Evolutionary conservation across 495 filamentous ascomycete genomes (phyloP), one percentile per base, ranked within the genome.

Genomic region (Podospora sp.): DNA sequence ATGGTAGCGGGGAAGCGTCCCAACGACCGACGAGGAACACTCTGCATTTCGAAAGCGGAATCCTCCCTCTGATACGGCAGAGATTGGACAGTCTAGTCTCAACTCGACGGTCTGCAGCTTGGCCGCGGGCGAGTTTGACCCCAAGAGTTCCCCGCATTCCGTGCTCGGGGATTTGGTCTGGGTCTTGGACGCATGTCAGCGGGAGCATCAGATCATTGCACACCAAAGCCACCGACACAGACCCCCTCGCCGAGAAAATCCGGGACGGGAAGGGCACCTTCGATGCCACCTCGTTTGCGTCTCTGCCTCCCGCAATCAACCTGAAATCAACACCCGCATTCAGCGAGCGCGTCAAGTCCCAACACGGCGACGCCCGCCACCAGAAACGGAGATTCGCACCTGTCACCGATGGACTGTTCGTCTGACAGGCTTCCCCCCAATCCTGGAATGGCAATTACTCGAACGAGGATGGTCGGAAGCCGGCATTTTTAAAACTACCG

Each of bases 131-230:
- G 40, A 46, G 40, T 4, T 46, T 46, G 40, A 46, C 40, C 12
- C 40, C 40, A 55, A 26, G n/a, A n/a, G 52, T 55, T 24, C 52
- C 52, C 52, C 20, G 24, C 52, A 55, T 11, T 55, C 7, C n/a
- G 52, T 55, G 21, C 3, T 55, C 52, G 3, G 49, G 52, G 52
- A 55, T 55, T 26, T 55, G 52, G 52, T n/a, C n/a, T n/a, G n/a
- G n/a, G n/a, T 55, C 11, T 25, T 22, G 2, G 52, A n/a, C n/a
- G 52, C 21, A 55, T 55, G 52, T 55, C 40, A 46, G 40, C 40
- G 12, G 29, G 29, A 33, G 40, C 16, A 46, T 46, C 40, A 46
- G 40, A 46, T 46, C 40, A 46, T 46, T 46, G 5, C 29, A 33
- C 29, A 33, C 29, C 29, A n/a, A n/a, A n/a, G 12, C 33, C 33